Evolutionary conservation across 2,329 filamentous ascomycete genomes (phyloP), one percentile per base, ranked within the genome.

Genomic region (Aspergillus candidus): DNA sequence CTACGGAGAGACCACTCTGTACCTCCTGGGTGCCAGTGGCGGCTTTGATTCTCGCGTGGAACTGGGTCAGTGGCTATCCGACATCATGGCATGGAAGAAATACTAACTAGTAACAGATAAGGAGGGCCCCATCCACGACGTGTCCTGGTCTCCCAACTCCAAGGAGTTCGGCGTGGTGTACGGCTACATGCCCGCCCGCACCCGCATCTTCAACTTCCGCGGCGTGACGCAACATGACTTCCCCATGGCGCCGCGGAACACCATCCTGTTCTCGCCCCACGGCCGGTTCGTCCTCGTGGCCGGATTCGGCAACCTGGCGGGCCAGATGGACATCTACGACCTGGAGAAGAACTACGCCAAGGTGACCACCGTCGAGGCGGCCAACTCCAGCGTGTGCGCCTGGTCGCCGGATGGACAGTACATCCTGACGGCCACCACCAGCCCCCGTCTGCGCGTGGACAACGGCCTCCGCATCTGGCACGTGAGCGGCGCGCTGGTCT

Each of bases 111-210:
- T 27, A 14, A 31, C 49, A 77, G 93, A 98, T 70, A 97, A 97
- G 73, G 91, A 97, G 65, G 93, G 93, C 0, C 93, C 93, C 4
- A 96, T 97, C 58, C 91, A 97, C 68, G 93, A 98, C 63, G 91
- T 98, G 35, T 82, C 86, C n/a, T 98, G 93, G 93, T 96, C 89
- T 36, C 90, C 93, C 38, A 97, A 93, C 70, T 94, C 89, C 57
- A 94, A 89, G 72, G 91, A 97, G 69, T 98, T 98, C 61, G 91
- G 89, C 62, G 93, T 98, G 29, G 84, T 96, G 12, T 98, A 98
- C 65, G 93, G 93, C 49, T 97, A 88, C 69, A 97, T 96, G 89
- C 93, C 93, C n/a, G 88, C 93, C 44, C 97, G 97, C 77, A 93
- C 91, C 3, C 96, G 91, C 55, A 93, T 98, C 56, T 98, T 97